Evolutionary conservation across 192 early-diverging fungal genomes (phyloP).

Genomic region (Haplosporangium gracile): DNA sequence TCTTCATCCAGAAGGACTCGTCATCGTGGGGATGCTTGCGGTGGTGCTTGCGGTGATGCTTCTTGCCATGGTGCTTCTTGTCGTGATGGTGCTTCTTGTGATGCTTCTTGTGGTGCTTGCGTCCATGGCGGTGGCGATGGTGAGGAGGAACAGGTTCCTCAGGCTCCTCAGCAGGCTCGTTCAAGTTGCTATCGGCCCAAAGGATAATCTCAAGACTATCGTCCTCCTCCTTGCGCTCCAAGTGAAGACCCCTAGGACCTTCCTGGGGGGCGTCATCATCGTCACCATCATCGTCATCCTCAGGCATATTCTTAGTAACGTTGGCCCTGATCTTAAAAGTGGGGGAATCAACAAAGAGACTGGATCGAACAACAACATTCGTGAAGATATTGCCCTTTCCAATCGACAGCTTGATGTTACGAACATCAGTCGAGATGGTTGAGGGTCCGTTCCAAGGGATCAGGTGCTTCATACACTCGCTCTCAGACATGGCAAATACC

Average conservation of each 20-base stretch:
- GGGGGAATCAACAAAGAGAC: constrained; percentile 16
- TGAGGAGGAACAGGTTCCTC: not conserved
- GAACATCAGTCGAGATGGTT: not conserved
- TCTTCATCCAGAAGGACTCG: constrained; percentile 6
- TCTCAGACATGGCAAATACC: not conserved
- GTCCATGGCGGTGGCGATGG: constrained; percentile 3
- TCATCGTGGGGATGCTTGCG: constrained; percentile 21
- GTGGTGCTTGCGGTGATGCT: constrained; percentile 26
- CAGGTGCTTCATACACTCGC: constrained; percentile 11
- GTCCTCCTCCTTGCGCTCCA: constrained; percentile 11
- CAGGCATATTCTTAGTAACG: constrained; percentile 22
- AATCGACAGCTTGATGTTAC: constrained; percentile 19
- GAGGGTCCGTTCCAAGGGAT: constrained; percentile 35
- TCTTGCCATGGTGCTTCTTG: constrained; percentile 9
- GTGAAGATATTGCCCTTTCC: constrained; percentile 37
- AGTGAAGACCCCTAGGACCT: constrained; percentile 26
- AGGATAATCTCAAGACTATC: constrained; percentile 21
- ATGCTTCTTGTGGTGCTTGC: constrained; percentile 27
- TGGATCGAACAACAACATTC: constrained; percentile 19
- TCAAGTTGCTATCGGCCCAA: constrained; percentile 32
- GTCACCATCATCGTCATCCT: constrained; percentile 12
- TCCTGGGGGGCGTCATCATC: constrained; percentile 4
- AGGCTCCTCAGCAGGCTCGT: not conserved
- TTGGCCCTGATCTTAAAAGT: constrained; percentile 34
- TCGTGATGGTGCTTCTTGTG: constrained; percentile 27